Evolutionary conservation across 2,329 filamentous ascomycete genomes (phyloP), one percentile per base, ranked within the genome.

Genomic region (Cladosporium sp.): DNA sequence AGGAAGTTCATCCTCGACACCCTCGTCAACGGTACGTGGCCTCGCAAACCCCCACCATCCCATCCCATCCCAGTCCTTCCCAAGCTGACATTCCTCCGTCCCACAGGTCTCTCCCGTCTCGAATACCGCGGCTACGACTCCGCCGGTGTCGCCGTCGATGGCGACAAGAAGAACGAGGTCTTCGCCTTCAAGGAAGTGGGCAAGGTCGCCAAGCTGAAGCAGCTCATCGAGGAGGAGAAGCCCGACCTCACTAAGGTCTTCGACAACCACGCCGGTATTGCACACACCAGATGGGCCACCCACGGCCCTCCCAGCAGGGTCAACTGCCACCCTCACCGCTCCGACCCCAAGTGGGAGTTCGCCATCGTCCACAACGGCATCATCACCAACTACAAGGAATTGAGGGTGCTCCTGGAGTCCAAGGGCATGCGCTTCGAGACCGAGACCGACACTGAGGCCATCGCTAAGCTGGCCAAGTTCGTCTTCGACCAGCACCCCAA

Each of bases 311-410:
- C 95, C 64, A 97, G 93, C 71, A 91, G 93, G 75, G 77, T 90
- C 79, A 99, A 99, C 87, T 99, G 95, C 89, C 95, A 99, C 81
- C 95, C 95, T 75, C 94, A 98, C 87, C 96, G 93, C 81, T 98
- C 94, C 71, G 95, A 99, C 80, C 88, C 90, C 74, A 91, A 84
- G 76, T 99, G 94, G 93, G 91, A 99, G 83, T 99, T 99, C 81
- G 87, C 92, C 71, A 89, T 99, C 74, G 95, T 98, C 68, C 95
- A 99, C 90, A 99, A 99, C 83, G 95, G 95, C 78, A 99, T 99
- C 86, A 99, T 99, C 82, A 99, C 95, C 84, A 99, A 99, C 88
- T 99, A 99, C 88, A 99, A 99, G 87, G 95, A 99, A 84, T 85
- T 99, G 75, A 97, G 94, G 88, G 92, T 91, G 69, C 89, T 99